phyloP scores from a whole-genome alignment of 768 basidiomycete species.

The Mrakia gelida region DNA sequence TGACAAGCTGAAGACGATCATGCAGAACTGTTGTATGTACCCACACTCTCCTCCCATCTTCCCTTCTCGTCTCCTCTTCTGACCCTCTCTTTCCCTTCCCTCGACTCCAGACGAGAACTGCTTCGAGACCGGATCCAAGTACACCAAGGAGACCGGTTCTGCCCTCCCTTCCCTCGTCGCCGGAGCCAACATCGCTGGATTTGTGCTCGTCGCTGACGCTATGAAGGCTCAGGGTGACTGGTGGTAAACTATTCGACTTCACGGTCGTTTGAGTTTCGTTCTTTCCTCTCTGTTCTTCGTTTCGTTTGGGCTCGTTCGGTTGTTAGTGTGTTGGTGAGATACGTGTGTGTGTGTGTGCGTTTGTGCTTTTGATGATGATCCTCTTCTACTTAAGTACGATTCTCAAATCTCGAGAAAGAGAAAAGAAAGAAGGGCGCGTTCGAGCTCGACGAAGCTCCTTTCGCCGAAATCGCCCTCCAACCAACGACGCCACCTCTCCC shows the following conservation, averaged over 20 bases:
- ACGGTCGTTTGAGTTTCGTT: neutral
- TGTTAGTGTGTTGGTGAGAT: neutral
- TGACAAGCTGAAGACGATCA: constrained; percentile 63
- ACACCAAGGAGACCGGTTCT: constrained; percentile 52
- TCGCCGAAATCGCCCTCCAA: no score
- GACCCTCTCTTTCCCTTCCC: neutral
- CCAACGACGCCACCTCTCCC: no score
- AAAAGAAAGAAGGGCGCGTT: no score
- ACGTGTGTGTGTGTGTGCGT: no score
- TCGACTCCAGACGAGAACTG: constrained; percentile 49
- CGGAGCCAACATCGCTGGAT: constrained; percentile 70
- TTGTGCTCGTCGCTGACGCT: constrained; percentile 47
- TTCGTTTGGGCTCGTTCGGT: neutral
- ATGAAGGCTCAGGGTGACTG: constrained; percentile 72
- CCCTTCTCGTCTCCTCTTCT: no score
- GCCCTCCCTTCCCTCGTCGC: constrained; percentile 54
- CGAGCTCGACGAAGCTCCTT: no score
- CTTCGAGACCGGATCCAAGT: constrained; percentile 56
- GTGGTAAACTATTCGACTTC: constrained; percentile 54
- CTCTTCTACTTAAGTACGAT: no score
- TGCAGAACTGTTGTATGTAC: constrained; percentile 48
- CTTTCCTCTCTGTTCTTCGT: neutral
- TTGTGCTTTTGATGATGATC: no score
- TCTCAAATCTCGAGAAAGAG: no score
- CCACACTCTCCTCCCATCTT: no score